phyloP scores from a whole-genome alignment of 2,329 filamentous ascomycete species.

The Epichloe glyceriae region DNA sequence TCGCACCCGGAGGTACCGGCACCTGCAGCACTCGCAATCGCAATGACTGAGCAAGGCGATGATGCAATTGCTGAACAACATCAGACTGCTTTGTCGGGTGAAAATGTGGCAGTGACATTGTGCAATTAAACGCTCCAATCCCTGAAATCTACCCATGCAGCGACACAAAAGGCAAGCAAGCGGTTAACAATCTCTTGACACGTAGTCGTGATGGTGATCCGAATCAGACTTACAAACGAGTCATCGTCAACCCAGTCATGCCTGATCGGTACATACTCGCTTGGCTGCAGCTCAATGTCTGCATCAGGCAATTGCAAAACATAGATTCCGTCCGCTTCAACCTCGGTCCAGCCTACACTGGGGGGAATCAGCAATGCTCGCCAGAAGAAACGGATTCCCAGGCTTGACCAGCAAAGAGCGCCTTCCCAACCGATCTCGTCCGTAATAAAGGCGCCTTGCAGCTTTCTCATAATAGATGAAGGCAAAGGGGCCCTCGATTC shows the following conservation, averaged over 20 bases:
- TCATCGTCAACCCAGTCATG: slow-evolving; percentile 21
- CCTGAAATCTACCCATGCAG: slow-evolving; percentile 33
- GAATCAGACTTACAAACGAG: slow-evolving; percentile 30
- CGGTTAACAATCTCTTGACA: slow-evolving; percentile 5
- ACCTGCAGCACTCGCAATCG: slow-evolving; percentile 51
- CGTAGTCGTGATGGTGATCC: not conserved
- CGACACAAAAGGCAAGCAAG: slow-evolving; percentile 25
- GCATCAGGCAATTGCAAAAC: slow-evolving; percentile 39
- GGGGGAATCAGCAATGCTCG: slow-evolving; percentile 52
- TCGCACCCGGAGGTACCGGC: slow-evolving; percentile 38
- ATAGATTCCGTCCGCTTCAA: slow-evolving; percentile 75
- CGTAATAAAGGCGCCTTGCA: slow-evolving; percentile 58
- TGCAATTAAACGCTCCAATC: slow-evolving; percentile 39
- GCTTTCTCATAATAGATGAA: slow-evolving; percentile 68
- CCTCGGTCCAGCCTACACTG: slow-evolving; percentile 54
- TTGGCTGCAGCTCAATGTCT: slow-evolving; percentile 1
- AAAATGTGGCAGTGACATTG: slow-evolving; percentile 23
- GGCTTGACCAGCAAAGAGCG: slow-evolving; percentile 59
- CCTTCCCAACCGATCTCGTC: slow-evolving; percentile 75
- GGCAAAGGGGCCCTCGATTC: slow-evolving; percentile 72
- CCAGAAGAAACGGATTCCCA: slow-evolving; percentile 44
- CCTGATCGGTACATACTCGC: slow-evolving; percentile 10
- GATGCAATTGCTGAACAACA: slow-evolving; percentile 39
- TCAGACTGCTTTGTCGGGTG: slow-evolving; percentile 21
- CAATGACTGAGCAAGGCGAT: slow-evolving; percentile 48